Conservation (phyloP, 495 filamentous ascomycete species). For the Neurospora sp. region DNA sequence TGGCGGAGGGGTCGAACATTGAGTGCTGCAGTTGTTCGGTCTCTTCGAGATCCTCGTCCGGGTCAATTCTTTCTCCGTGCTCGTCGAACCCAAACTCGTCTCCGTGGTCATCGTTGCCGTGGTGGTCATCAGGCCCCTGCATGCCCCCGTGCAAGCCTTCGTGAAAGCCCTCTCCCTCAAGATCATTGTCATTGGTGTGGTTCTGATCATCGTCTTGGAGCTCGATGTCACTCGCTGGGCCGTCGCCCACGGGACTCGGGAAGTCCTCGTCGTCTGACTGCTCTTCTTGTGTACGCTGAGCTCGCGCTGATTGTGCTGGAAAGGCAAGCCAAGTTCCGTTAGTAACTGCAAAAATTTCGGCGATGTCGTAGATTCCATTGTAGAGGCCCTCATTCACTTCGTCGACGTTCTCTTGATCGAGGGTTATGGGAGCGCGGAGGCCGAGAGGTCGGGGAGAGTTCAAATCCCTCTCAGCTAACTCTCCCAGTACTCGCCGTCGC, state of each 20-base stretch:
- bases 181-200: not conserved
- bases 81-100: conserved; percentile 9
- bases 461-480: conserved; percentile 12
- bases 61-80: not conserved
- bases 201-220: not conserved
- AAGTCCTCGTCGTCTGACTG: conserved; percentile 14
- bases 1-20: conserved; percentile 32
- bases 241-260: not conserved
- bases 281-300: not conserved
- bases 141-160: conserved; percentile 5
- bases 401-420: conserved; percentile 16
- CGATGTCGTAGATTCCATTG: conserved; percentile 10
- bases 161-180: not conserved
- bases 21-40: conserved; percentile 17
- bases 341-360: conserved; percentile 17
- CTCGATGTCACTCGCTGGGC: not conserved
- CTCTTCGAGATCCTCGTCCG: conserved; percentile 16
- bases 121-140: conserved; percentile 10
- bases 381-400: conserved; percentile 8
- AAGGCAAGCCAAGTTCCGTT: not conserved
- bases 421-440: not conserved
- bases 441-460: not conserved
- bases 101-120: conserved; percentile 16
- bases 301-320: conserved; percentile 5
- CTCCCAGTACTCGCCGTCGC: conserved; percentile 8